Evolutionary conservation across 352 stramenopile species (phyloP), one percentile per base, ranked within the genome.

Genomic region (Saprolegnia diclina): DNA sequence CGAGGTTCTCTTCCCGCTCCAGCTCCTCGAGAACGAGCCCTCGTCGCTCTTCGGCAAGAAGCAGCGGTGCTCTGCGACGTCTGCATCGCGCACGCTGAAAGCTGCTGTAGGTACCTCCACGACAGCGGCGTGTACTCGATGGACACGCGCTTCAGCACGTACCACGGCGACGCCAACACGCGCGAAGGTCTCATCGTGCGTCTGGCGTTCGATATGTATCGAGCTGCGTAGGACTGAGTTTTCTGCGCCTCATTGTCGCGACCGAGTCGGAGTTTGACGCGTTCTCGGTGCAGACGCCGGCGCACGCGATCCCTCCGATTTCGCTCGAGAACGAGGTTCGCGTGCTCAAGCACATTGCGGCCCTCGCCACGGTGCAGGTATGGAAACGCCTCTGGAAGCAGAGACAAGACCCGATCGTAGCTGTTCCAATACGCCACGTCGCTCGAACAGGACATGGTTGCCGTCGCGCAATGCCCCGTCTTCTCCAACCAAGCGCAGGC

Each of bases 1-100:
- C 85, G 97, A 99, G 78, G 95, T 99, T 56, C 85, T 92, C 72
- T 83, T 94, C 11, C 83, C 91, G 55, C 77, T 94, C n/a, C 79
- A 93, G 71, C 73, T 95, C 37, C 16, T 71, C 62, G 53, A 61
- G 53, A 64, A 74, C 73, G 57, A 76, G 59, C 38, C 71, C 44
- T 45, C 72, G 73, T 21, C 71, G 56, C 24, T 48, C 7, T 48
- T 65, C 11, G 22, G n/a, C 29, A 22, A 24, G 14, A 65, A 71
- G 38, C 40, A 52, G 6, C 54, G 48, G 40, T 55, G 24, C 19
- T 76, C 5, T 69, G 24, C 24, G n/a, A 54, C 24, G 76, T 0
- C 64, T 71, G 0, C 84, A 90, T 61, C 82, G 81, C 10, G 81
- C 89, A 70, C 81, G 92, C 32, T 84, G 40, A 42, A 46, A 13